Evolutionary conservation across 306 rosid genomes (phyloP).

Genomic region (Boehmeria nivea): DNA sequence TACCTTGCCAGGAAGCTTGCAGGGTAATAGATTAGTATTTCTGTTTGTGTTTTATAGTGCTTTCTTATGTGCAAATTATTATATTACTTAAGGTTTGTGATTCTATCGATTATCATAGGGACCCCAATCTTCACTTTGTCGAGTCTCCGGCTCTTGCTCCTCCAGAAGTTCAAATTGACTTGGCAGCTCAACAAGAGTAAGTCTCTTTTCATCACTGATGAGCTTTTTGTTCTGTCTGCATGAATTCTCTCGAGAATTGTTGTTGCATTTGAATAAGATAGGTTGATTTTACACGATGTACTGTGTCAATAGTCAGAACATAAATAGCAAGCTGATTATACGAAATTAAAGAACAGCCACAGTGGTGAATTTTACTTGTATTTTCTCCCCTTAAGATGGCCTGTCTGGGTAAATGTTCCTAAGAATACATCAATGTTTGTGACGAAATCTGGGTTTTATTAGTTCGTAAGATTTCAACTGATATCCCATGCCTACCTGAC

Average conservation of each 20-base stretch:
- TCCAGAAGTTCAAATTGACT: slow-evolving; percentile 57
- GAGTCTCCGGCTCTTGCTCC: slow-evolving; percentile 90
- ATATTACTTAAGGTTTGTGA: neutral
- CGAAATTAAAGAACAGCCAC: too few species aligned
- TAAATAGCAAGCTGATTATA: too few species aligned
- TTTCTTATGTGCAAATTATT: neutral
- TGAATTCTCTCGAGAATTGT: neutral
- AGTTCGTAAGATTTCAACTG: too few species aligned
- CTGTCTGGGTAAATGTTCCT: too few species aligned
- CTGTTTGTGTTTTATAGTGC: neutral
- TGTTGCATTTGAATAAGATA: too few species aligned
- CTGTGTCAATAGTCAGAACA: too few species aligned
- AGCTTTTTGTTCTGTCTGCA: neutral
- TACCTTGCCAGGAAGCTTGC: slow-evolving; percentile 75
- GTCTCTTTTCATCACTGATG: neutral
- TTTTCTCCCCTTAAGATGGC: too few species aligned
- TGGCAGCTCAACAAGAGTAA: slow-evolving; percentile 52
- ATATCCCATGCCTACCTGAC: neutral
- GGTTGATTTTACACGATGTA: too few species aligned
- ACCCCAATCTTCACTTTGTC: slow-evolving; percentile 56
- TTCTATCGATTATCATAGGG: slow-evolving; percentile 31
- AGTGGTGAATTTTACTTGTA: too few species aligned
- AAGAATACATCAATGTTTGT: too few species aligned
- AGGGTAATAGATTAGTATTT: slow-evolving; percentile 35
- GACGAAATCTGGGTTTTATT: too few species aligned